Base-by-base conservation (phyloP, 2,329 filamentous ascomycete genomes). In the Oidium heveae region DNA sequence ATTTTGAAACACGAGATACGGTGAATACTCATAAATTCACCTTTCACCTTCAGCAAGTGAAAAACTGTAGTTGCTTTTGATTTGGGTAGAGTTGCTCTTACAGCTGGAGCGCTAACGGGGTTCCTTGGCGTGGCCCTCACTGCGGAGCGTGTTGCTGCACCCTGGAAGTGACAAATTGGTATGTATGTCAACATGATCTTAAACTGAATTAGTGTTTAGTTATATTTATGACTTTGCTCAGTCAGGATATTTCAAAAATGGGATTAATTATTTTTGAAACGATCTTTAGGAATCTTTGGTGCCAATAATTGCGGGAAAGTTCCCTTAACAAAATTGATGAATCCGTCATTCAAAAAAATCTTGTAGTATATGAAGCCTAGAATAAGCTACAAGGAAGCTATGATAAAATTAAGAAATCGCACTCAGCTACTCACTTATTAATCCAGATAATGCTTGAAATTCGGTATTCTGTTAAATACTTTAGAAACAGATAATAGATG, bases 161-260 rank as follows among this genome's bases (percentile, higher is more conserved):
- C 47, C 16, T 51, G 47, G 18, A n/a, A 51, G 7, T 28, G 47
- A 18, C 7, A 33, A 33, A 51, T 51, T 13, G 47, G 47, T 32
- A 51, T 13, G 13, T 51, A 51, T 13, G 47, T 51, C n/a, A 28
- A 13, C 47, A 51, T 51, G 1, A 79, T 76, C 59, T 8, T n/a
- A 43, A n/a, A n/a, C 9, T 43, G 16, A 43, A 18, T 43, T 43
- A 84, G 73, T 77, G 72, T 0, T 43, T 43, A 15, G 15, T 18
- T 43, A 43, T n/a, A 43, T 2, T 8, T 18, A 13, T n/a, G 20
- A 8, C 20, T n/a, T 43, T 18, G 4, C n/a, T 20, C n/a, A n/a
- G 1, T n/a, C 10, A 10, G 8, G 7, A 43, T 8, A 8, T 43
- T 43, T 18, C 20, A 20, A 43, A 20, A 43, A 43, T 8, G 15